phyloP scores from a whole-genome alignment of 2,329 filamentous ascomycete genomes.

The Myotisia sp. region DNA sequence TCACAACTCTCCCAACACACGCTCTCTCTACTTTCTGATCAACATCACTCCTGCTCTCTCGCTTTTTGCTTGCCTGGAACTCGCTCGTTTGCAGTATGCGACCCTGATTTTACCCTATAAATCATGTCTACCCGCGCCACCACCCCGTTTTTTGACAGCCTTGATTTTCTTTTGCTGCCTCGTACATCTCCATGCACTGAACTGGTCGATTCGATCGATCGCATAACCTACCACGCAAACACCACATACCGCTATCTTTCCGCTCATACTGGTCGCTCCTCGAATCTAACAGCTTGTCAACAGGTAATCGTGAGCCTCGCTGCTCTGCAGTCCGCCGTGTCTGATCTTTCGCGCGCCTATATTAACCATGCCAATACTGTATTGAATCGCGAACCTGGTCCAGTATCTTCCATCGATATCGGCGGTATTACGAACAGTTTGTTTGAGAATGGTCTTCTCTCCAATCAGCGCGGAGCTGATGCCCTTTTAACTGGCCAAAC shows the following conservation, averaged over 20 bases:
- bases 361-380: constrained; percentile 78
- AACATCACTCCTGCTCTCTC: not conserved
- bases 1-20: not conserved
- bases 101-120: too few relatives aligned
- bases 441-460: constrained; percentile 32
- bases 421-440: constrained; percentile 36
- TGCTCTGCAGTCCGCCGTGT: constrained; percentile 64
- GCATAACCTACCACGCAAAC: constrained; percentile 2
- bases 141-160: too few relatives aligned
- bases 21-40: not conserved
- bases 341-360: constrained; percentile 68
- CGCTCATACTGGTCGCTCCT: too few relatives aligned
- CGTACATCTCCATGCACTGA: too few relatives aligned
- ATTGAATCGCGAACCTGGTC: constrained; percentile 48
- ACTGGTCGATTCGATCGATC: constrained; percentile 1
- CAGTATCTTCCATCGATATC: constrained; percentile 39
- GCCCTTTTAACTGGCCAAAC: not conserved
- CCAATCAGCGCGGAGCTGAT: constrained; percentile 3
- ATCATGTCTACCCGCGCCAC: constrained; percentile 1
- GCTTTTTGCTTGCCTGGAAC: too few relatives aligned
- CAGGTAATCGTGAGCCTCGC: constrained; percentile 66
- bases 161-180: too few relatives aligned
- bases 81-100: too few relatives aligned
- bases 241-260: constrained; percentile 1
- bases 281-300: constrained; percentile 19